Evolutionary conservation across 352 stramenopile genomes (phyloP).

Genomic region (Labyrinthula sp.): DNA sequence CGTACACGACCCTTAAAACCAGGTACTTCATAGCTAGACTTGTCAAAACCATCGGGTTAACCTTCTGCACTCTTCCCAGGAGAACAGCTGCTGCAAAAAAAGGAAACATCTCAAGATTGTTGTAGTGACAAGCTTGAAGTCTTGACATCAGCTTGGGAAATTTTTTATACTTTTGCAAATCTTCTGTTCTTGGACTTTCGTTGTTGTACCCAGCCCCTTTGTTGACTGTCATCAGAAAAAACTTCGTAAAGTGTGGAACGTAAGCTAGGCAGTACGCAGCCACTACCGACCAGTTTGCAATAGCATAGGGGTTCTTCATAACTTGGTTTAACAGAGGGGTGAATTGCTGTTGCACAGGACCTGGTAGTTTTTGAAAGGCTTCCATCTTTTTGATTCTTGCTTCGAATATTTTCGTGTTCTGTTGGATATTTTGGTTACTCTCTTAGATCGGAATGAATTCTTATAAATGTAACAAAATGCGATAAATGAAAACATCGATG

Average conservation of each 20-base stretch:
- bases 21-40: conserved; percentile 8
- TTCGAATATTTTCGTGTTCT: too few species aligned
- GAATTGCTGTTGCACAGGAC: conserved; percentile 10
- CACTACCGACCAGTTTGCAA: conserved; percentile 4
- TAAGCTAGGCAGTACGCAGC: neutral
- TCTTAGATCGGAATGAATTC: too few species aligned
- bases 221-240: too few species aligned
- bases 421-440: too few species aligned
- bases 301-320: conserved; percentile 17
- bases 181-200: conserved; percentile 12
- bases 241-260: conserved; percentile 21
- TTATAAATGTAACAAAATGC: too few species aligned
- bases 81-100: conserved; percentile 12
- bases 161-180: conserved; percentile 5
- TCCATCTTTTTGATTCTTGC: too few species aligned
- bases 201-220: conserved; percentile 24
- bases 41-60: neutral
- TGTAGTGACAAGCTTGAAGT: conserved; percentile 6
- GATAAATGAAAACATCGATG: too few species aligned
- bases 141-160: conserved; percentile 5
- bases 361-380: conserved; percentile 9
- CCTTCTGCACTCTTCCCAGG: conserved; percentile 5
- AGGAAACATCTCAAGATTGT: conserved; percentile 25
- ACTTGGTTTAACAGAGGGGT: conserved; percentile 8
- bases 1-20: conserved; percentile 16